Base-by-base conservation (phyloP, 306 rosid genomes). In the Trichosanthes truncata region DNA sequence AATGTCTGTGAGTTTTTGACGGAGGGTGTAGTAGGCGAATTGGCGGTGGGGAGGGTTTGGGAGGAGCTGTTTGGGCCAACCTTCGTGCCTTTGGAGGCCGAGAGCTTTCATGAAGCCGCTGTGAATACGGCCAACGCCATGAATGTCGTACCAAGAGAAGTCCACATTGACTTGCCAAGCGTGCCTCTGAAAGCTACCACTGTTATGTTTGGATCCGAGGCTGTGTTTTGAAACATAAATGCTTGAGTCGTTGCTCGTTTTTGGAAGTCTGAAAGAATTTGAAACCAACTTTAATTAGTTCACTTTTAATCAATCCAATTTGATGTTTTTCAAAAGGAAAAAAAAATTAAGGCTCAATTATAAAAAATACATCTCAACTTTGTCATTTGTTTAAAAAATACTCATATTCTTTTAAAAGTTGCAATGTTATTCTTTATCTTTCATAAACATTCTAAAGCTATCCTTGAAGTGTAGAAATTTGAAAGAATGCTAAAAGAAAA, bases 131-230 rank as follows among this genome's bases (percentile, higher is more conserved):
- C 98, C 97, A 23, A 89, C 87, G 0, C 72, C 77, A 29, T 85
- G 75, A 4, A 92, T 59, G 52, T 92, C 83, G 76, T 76, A 86
- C 96, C 96, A 92, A 0, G 98, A 93, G 77, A 92, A 71, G 26
- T 93, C 96, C 15, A 92, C 12, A 45, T 92, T 91, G 15, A 91
- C 88, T 74, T 66, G 83, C 90, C 90, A 88, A 40, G 85, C 90
- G 97, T 91, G 9, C 98, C 98, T 53, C 90, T 88, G 51, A 92
- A 93, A 71, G 94, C 96, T 41, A 92, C 91, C 74, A 89, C 88
- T 0, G 85, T 87, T 82, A 90, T 55, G 78, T 86, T 82, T 23
- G 96, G 86, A 40, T 92, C 74, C 0, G 81, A 72, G 51, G 2
- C 79, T 4, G 46, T 78, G 76, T 89, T 92, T 76, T 84, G 87